These are phyloP conservation scores for Trichoderma polysporum DNA, from an alignment of 2,329 filamentous ascomycete species.

Conservation along the genomic window DNA sequence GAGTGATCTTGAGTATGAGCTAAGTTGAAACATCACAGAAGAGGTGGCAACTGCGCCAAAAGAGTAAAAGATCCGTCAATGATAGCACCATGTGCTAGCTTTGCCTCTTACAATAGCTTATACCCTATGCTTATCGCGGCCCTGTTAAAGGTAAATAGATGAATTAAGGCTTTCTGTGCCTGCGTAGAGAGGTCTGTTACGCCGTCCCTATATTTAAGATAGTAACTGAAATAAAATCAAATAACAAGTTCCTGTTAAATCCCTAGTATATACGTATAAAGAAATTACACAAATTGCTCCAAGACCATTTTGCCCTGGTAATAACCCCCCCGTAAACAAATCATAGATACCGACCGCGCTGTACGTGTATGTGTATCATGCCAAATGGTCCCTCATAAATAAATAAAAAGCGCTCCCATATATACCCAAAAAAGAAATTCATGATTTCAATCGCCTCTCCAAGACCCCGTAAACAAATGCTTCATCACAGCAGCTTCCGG, in stretches of 20 bases:
- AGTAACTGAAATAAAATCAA: not conserved
- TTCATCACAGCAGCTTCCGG: conserved; percentile 30
- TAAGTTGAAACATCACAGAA: too few species aligned
- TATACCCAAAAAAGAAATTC: not conserved
- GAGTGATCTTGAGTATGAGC: too few species aligned
- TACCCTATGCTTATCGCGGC: too few species aligned
- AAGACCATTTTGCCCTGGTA: not conserved
- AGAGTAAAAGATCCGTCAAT: too few species aligned
- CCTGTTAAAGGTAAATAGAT: too few species aligned
- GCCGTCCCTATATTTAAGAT: too few species aligned
- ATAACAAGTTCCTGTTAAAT: not conserved
- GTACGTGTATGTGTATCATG: not conserved
- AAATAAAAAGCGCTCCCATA: not conserved
- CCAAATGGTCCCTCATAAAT: not conserved
- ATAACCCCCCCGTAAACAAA: not conserved
- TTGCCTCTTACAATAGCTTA: too few species aligned
- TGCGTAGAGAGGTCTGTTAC: too few species aligned
- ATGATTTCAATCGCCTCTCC: conserved; percentile 16
- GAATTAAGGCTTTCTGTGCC: too few species aligned
- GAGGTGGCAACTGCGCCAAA: too few species aligned
- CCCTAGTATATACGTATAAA: not conserved
- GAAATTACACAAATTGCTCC: not conserved
- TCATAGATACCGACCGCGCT: not conserved
- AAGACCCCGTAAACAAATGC: conserved; percentile 28
- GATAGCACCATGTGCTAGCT: too few species aligned